Base-by-base conservation (phyloP, 352 stramenopile species). In the Pythium dissotocum region DNA sequence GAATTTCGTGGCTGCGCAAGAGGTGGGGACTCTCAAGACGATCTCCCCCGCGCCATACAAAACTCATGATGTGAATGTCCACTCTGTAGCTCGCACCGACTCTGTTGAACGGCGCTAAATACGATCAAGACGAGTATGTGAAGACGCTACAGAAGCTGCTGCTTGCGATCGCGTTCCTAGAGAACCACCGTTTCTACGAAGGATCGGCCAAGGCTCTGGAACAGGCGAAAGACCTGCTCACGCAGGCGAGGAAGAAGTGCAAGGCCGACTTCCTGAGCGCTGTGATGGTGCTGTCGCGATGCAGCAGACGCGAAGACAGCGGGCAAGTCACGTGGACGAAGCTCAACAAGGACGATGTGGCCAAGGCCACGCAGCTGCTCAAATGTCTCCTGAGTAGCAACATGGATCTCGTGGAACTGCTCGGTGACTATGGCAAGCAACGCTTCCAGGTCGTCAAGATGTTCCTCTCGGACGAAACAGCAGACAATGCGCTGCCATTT, bases 251-350 rank as follows among this genome's bases (percentile, higher is more conserved):
- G 26, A 77, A 78, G 32, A 90, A 89, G 61, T 90, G 78, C 61
- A 88, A 89, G 54, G 65, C 71, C 4, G 85, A 93, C 53, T 90
- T 93, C 57, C 73, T 89, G 32, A 92, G 77, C 38, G 82, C 87
- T 6, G 78, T 90, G n/a, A 80, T 76, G 33, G 70, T 91, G 6
- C 44, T 93, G 12, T 87, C 75, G 0, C 77, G 78, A 64, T 78
- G 77, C n/a, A 82, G 69, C 58, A 74, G 75, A 38, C 65, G 77
- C 13, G 70, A 68, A 4, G 57, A 77, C 30, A 66, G 30, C 0
- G 14, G 7, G 6, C 56, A 74, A 10, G 40, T 85, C 13, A 72
- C 67, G 26, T 91, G 82, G 75, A 70, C 64, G 24, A 67, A 81
- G 38, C 80, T 78, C 10, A 89, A 72, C 70, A 79, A 82, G 18